Evolutionary conservation across 2,329 filamentous ascomycete species (phyloP), one percentile per base, ranked within the genome.

Genomic region (Phialophora macrospora): DNA sequence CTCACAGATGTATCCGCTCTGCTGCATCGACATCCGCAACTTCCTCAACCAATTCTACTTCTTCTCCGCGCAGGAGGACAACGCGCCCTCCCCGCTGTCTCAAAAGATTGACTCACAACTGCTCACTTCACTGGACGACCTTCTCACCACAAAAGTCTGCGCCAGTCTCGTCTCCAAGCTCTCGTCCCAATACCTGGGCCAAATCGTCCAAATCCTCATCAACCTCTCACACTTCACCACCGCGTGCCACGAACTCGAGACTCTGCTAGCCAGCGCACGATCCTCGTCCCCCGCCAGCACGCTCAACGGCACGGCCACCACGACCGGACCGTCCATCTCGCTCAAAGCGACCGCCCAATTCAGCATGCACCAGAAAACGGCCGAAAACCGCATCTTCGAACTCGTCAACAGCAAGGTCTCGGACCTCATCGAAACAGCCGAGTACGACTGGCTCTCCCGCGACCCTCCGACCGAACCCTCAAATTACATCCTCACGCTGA

Each of bases 391-490:
- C 38, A 98, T 99, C 64, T 99, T 99, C 75, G 96, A 99, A 79
- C 85, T 99, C 0, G 95, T 99, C 69, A 98, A 99, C 80, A 96
- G 91, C 64, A 99, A 99, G 81, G 98, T 99, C 73, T 94, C 98
- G 74, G 95, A 99, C 75, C 85, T 99, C 11, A 91, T 99, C 62
- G 94, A 97, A 73, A 98, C 93, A 0, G 94, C 95, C 34, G 95
- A 99, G 78, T 99, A 99, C 75, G 92, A 98, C 77, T 99, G 95
- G 85, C 86, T 85, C 77, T 82, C 85, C 7, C 82, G 84, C 3
- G 86, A 83, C 6, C 80, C 87, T 26, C 87, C 89, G 20, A 81
- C 82, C 0, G 90, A 95, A 72, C 91, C 93, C 1, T 95, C 90
- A 76, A 93, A 89, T 71, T 99, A 99, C 79, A 97, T 99, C 88